A percentile compares a stretch with the other conserved stretches of the same genome.
These are phyloP conservation scores for Aleurites moluccanus DNA, from an alignment of 441 rosid genomes.

Conservation along the genomic window DNA sequence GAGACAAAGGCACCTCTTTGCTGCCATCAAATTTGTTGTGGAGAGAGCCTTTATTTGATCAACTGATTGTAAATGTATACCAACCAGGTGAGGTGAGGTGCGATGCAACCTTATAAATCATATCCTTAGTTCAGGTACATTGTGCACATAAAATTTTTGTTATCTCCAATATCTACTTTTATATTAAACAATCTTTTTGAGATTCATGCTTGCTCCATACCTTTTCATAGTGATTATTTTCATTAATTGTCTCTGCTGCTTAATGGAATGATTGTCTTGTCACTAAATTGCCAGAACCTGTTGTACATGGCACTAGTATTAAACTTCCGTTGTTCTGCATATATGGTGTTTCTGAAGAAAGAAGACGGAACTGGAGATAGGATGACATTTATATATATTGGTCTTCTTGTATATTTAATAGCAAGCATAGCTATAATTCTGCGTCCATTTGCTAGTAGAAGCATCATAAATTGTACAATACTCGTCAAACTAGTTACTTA, in stretches of 20 bases:
- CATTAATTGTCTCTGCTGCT: neutral
- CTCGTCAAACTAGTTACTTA: neutral
- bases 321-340: no score
- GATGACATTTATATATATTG: neutral
- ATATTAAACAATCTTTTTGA: neutral
- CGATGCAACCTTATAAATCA: slow-evolving; percentile 17
- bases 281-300: neutral
- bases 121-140: neutral
- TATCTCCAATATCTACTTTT: neutral
- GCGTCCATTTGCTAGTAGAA: neutral
- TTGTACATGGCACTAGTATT: neutral
- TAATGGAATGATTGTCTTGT: neutral
- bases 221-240: neutral
- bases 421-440: neutral
- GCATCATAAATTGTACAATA: neutral
- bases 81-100: slow-evolving; percentile 94
- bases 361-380: neutral
- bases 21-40: slow-evolving; percentile 58
- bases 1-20: slow-evolving; percentile 16
- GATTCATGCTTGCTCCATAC: neutral
- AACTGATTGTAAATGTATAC: slow-evolving; percentile 70
- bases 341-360: neutral
- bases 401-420: neutral
- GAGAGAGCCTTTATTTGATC: slow-evolving; percentile 85
- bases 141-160: neutral